Conservation (phyloP, 345 rosid genomes). For the Corchorus olitorius region DNA sequence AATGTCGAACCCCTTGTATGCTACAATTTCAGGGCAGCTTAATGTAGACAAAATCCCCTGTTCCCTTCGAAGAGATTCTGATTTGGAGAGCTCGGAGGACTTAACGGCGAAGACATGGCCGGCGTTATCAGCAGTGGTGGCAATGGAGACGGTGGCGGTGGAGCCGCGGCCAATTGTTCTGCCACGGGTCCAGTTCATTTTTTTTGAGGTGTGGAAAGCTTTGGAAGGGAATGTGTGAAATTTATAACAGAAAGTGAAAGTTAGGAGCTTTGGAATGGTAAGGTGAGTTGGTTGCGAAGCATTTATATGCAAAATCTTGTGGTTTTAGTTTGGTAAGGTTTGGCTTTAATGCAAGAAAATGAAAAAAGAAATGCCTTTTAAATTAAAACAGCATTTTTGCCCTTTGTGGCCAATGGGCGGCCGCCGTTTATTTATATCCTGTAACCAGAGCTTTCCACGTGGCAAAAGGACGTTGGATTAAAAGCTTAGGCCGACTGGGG, state of each 20-base stretch:
- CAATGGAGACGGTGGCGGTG: constrained; percentile 45
- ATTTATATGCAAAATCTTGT: neutral
- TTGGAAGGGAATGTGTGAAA: neutral
- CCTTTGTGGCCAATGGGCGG: constrained; percentile 41
- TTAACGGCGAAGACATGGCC: constrained; percentile 55
- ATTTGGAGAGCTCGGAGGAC: constrained; percentile 42
- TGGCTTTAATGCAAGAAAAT: constrained; percentile 29
- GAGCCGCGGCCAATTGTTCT: constrained; percentile 56
- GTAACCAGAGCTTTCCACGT: constrained; percentile 27
- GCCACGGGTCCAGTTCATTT: constrained; percentile 65
- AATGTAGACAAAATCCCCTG: constrained; percentile 38
- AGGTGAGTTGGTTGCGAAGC: neutral
- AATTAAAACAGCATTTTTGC: neutral
- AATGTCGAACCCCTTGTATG: constrained; percentile 60
- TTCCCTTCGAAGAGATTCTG: constrained; percentile 45
- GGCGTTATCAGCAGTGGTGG: constrained; percentile 32
- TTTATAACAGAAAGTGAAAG: neutral
- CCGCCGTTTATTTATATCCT: constrained; percentile 35
- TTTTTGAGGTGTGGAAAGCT: neutral
- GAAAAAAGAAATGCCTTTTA: neutral
- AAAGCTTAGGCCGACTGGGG: constrained; percentile 25
- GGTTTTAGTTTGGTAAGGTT: constrained; percentile 15
- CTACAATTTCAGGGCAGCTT: constrained; percentile 59
- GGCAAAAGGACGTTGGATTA: constrained; percentile 26
- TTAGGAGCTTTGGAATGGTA: neutral